A percentile compares a stretch with the other conserved stretches of the same genome.
These are phyloP conservation scores for Ustulina deusta DNA, from an alignment of 2,329 filamentous ascomycete species.

Conservation along the genomic window DNA sequence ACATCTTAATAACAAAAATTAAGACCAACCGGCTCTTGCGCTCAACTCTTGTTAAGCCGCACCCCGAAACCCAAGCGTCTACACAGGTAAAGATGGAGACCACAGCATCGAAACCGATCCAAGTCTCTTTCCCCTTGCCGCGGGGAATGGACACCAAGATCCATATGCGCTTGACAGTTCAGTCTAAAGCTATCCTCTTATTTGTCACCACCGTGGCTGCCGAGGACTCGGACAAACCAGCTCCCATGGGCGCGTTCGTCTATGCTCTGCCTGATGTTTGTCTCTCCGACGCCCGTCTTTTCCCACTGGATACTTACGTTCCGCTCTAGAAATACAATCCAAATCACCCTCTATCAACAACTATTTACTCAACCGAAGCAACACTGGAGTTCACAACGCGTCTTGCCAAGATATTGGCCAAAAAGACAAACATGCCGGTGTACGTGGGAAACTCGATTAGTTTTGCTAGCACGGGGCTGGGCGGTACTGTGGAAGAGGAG, in stretches of 20 bases:
- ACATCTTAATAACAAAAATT: background rate
- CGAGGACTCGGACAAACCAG: slow-evolving; percentile 62
- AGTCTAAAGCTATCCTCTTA: slow-evolving; percentile 68
- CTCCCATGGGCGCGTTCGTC: slow-evolving; percentile 86
- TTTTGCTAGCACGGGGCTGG: slow-evolving; percentile 77
- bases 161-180: slow-evolving; percentile 69
- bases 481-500: slow-evolving; percentile 90
- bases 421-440: slow-evolving; percentile 77
- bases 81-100: slow-evolving; percentile 39
- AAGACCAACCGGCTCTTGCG: background rate
- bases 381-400: slow-evolving; percentile 89
- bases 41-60: background rate
- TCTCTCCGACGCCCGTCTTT: slow-evolving; percentile 24
- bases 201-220: slow-evolving; percentile 70
- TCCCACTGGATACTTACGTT: slow-evolving; percentile 16
- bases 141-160: slow-evolving; percentile 70
- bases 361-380: slow-evolving; percentile 79
- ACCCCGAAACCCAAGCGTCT: too few relatives aligned
- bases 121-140: slow-evolving; percentile 72
- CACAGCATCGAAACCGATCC: slow-evolving; percentile 46
- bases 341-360: slow-evolving; percentile 77
- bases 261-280: slow-evolving; percentile 91
- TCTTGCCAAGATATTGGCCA: slow-evolving; percentile 84
- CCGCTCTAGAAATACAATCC: slow-evolving; percentile 61
- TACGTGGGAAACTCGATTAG: slow-evolving; percentile 92